phyloP scores from a whole-genome alignment of 768 basidiomycete genomes.

The Leccinum olivaceopallidum region DNA sequence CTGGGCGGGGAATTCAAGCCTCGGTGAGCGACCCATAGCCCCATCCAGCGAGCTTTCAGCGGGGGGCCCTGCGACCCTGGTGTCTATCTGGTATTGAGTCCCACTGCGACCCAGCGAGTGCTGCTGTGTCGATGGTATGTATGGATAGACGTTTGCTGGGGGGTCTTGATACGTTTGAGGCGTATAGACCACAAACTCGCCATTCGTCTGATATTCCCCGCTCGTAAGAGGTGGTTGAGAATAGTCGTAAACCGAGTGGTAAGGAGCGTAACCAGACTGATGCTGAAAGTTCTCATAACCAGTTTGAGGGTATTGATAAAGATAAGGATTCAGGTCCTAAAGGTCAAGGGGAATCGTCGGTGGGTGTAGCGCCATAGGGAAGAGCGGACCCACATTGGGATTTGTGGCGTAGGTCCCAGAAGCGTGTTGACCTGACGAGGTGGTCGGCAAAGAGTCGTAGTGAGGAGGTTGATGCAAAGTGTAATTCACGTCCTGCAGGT shows the following conservation, averaged over 20 bases:
- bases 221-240: background rate
- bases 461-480: background rate
- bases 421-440: background rate
- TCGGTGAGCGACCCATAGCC: conserved; percentile 13
- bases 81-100: conserved; percentile 1
- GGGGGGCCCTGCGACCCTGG: background rate
- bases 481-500: conserved; percentile 11
- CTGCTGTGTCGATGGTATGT: conserved; percentile 2
- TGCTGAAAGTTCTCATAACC: background rate
- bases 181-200: background rate
- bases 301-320: background rate
- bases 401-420: conserved; percentile 5
- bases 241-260: background rate
- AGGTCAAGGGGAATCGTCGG: background rate
- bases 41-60: background rate
- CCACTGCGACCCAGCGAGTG: background rate
- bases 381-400: conserved; percentile 6
- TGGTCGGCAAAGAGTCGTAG: background rate
- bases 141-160: background rate
- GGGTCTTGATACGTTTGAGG: conserved; percentile 4
- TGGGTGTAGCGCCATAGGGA: background rate
- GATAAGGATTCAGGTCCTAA: conserved; percentile 11
- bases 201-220: background rate
- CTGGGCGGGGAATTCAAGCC: background rate
- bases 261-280: background rate